A percentile compares a stretch with the other conserved stretches of the same genome.
phyloP scores from a whole-genome alignment of 495 filamentous ascomycete species.

The Thermothielavioides terrestris region DNA sequence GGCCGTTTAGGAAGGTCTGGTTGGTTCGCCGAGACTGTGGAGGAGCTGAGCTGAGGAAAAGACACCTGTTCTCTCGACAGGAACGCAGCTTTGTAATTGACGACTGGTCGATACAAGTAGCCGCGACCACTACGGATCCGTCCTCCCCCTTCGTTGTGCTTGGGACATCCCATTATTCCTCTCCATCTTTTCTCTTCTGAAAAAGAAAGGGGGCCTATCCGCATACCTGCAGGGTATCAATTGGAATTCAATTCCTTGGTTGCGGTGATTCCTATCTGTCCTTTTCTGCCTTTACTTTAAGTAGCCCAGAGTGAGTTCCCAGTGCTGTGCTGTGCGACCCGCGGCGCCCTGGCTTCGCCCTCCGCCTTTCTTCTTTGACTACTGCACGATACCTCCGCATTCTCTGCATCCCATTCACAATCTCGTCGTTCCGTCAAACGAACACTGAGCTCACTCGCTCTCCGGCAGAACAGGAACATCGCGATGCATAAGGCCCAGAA shows the following conservation, averaged over 20 bases:
- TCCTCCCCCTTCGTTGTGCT: conserved; percentile 5
- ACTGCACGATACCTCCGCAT: neutral
- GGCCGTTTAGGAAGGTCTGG: neutral
- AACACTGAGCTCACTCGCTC: conserved; percentile 1
- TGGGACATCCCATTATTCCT: conserved; percentile 9
- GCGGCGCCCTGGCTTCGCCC: neutral
- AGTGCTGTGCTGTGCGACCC: neutral
- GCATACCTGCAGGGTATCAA: conserved; percentile 8
- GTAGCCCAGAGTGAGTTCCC: conserved; percentile 22
- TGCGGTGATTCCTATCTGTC: conserved; percentile 4
- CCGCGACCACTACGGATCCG: conserved; percentile 7
- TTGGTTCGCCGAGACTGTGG: conserved; percentile 4
- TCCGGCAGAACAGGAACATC: conserved; percentile 1
- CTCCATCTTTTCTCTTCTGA: conserved; percentile 5
- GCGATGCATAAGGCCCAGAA: conserved; percentile 27
- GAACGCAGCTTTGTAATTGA: conserved; percentile 17
- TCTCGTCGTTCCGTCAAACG: neutral
- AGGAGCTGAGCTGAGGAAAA: conserved; percentile 20
- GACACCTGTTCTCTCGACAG: conserved; percentile 27
- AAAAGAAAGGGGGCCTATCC: neutral
- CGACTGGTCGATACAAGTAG: conserved; percentile 20
- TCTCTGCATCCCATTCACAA: neutral
- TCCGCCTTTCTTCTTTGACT: neutral
- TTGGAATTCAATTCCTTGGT: conserved; percentile 9
- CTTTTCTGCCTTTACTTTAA: conserved; percentile 22